Evolutionary conservation across 2,329 filamentous ascomycete genomes (phyloP).

Genomic region (Paracamarosporium sp.): DNA sequence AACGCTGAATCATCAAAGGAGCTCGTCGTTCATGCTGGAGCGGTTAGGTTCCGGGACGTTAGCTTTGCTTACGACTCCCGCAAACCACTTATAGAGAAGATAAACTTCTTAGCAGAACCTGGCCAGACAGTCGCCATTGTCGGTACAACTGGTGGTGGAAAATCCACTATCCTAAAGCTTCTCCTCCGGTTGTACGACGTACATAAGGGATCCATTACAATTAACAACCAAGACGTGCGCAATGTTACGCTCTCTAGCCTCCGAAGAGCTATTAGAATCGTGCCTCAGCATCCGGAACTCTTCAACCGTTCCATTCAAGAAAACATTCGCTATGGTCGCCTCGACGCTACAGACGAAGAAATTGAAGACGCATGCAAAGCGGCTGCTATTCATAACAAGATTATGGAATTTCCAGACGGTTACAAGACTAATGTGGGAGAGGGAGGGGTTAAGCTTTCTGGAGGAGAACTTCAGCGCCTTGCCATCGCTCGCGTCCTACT

Average conservation of each 20-base stretch:
- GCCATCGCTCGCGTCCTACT: slow-evolving; percentile 76
- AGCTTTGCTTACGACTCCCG: slow-evolving; percentile 57
- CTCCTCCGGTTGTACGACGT: slow-evolving; percentile 66
- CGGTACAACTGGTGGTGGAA: slow-evolving; percentile 66
- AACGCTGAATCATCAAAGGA: slow-evolving; percentile 41
- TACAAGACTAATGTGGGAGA: slow-evolving; percentile 38
- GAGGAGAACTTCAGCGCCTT: slow-evolving; percentile 68
- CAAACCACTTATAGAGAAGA: slow-evolving; percentile 44
- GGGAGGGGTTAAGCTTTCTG: slow-evolving; percentile 56
- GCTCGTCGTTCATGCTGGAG: slow-evolving; percentile 52
- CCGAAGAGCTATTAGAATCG: slow-evolving; percentile 64
- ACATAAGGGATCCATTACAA: slow-evolving; percentile 56
- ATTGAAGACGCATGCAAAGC: slow-evolving; percentile 63
- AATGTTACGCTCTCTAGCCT: slow-evolving; percentile 63
- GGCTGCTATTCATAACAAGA: slow-evolving; percentile 68
- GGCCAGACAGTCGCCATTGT: slow-evolving; percentile 65
- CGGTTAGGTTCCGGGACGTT: slow-evolving; percentile 60
- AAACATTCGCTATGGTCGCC: slow-evolving; percentile 66
- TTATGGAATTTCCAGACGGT: slow-evolving; percentile 58
- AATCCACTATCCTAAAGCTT: slow-evolving; percentile 64
- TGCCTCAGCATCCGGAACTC: slow-evolving; percentile 66
- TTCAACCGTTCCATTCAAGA: slow-evolving; percentile 69
- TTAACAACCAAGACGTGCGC: slow-evolving; percentile 64
- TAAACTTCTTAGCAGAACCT: slow-evolving; percentile 55
- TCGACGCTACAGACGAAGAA: slow-evolving; percentile 63